Evolutionary conservation across 495 filamentous ascomycete genomes (phyloP).

Genomic region (Talaromyces nanjingensis): DNA sequence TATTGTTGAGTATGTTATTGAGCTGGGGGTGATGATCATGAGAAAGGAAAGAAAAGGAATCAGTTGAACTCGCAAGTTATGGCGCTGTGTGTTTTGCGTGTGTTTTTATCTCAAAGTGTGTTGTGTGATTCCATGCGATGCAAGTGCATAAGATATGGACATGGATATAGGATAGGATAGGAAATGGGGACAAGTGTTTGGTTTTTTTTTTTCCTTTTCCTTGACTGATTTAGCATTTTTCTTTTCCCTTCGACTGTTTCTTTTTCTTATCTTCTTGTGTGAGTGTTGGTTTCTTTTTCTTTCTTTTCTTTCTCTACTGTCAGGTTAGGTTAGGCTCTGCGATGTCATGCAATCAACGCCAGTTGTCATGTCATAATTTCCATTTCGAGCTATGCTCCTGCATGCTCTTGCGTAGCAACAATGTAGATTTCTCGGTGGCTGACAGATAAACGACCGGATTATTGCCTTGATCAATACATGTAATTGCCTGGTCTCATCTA

Average conservation of each 20-base stretch:
- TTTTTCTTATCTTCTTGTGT: slow-evolving; percentile 12
- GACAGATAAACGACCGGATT: no score
- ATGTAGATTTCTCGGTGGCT: no score
- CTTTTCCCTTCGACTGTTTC: slow-evolving; percentile 14
- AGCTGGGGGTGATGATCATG: background rate
- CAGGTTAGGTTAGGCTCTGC: background rate
- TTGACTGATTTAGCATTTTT: slow-evolving; percentile 24
- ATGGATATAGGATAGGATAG: slow-evolving; percentile 8
- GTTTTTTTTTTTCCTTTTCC: slow-evolving; percentile 13
- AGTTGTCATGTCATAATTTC: slow-evolving; percentile 3
- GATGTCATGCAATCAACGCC: background rate
- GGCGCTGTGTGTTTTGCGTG: background rate
- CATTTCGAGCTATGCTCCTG: no score
- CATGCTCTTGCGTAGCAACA: no score
- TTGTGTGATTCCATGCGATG: slow-evolving; percentile 1
- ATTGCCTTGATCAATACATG: no score
- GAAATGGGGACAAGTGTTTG: slow-evolving; percentile 1
- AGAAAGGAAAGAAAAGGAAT: background rate
- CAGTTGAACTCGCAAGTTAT: background rate
- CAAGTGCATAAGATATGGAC: slow-evolving; percentile 5
- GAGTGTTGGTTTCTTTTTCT: slow-evolving; percentile 16
- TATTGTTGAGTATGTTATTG: background rate
- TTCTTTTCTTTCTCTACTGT: slow-evolving; percentile 13
- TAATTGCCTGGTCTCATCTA: no score
- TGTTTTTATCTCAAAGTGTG: background rate